Evolutionary conservation across 2,329 filamentous ascomycete genomes (phyloP).

Genomic region (Coccinonectria pachysandricola): DNA sequence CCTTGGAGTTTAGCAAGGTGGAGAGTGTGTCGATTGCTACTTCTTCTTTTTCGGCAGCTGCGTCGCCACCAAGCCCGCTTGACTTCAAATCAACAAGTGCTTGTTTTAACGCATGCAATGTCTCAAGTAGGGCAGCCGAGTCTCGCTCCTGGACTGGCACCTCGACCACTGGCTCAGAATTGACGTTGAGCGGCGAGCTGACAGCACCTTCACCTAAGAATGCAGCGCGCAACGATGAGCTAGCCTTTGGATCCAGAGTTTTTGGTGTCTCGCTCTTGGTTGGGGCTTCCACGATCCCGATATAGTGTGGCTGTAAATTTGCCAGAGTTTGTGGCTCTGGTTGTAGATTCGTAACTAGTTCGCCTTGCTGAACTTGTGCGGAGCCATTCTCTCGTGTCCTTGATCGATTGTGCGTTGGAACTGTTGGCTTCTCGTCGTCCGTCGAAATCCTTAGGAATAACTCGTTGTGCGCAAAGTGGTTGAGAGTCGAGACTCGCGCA

Average conservation of each 20-base stretch:
- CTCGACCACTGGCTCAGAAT: neutral
- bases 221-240: neutral
- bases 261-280: neutral
- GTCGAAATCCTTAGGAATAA: slow-evolving; percentile 10
- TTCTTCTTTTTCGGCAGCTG: slow-evolving; percentile 2
- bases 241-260: neutral
- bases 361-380: too few relatives aligned
- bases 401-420: slow-evolving; percentile 1
- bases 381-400: neutral
- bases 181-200: neutral
- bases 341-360: too few relatives aligned
- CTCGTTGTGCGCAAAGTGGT: slow-evolving; percentile 8
- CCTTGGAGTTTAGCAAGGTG: slow-evolving; percentile 7
- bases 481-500: slow-evolving; percentile 10
- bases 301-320: neutral
- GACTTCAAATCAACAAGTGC: slow-evolving; percentile 8
- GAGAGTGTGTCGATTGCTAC: slow-evolving; percentile 11
- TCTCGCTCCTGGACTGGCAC: neutral
- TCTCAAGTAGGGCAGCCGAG: neutral
- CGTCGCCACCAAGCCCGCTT: neutral
- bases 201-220: slow-evolving; percentile 1
- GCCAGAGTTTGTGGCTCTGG: too few relatives aligned
- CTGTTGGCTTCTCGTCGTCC: slow-evolving; percentile 5
- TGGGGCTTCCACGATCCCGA: neutral
- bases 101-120: slow-evolving; percentile 4